Base-by-base conservation (phyloP, 2,329 filamentous ascomycete species). In the Huntiella bhutanensis region DNA sequence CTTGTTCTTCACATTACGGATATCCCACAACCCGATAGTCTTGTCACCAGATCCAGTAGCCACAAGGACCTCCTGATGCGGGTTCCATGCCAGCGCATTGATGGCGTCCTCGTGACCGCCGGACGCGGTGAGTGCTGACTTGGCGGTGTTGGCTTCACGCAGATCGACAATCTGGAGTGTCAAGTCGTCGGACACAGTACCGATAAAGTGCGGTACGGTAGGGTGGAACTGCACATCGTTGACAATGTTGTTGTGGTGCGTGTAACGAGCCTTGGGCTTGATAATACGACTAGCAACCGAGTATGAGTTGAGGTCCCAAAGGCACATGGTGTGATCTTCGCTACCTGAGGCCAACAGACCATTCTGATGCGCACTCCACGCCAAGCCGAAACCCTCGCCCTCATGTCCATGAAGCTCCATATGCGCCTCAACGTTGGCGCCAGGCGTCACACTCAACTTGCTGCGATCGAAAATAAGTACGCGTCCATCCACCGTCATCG, bases 211-310 rank as follows among this genome's bases (percentile, higher is more conserved):
- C 55, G 77, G 79, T 52, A 88, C 83, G 38, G 86, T 73, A 6
- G 88, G 87, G 55, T 96, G 88, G 58, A 93, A 85, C 63, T 96
- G 86, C 32, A 98, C 87, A 57, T 98, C 91, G 60, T 98, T 98
- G 58, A 98, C 91, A 46, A 91, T 82, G 19, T 88, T 79, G 15
- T 72, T 78, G 61, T 98, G 92, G 53, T 95, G 83, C 1, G 77
- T 88, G 63, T 91, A 96, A 35, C 75, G 80, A 41, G 80, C 74
- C 4, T 71, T 67, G 10, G 86, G 79, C 55, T 75, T 75, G 44
- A 96, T 67, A 28, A 70, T 72, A 57, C 75, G 82, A 60, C 77
- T 79, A 50, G 73, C 72, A 54, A 75, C 75, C 47, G 77, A 74
- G 53, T 86, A 79, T 47, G 77, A 77, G 54, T 77, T 86, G 49